Conservation (phyloP, 805 yeast genomes). For the Zygoascus biomembranicola region DNA sequence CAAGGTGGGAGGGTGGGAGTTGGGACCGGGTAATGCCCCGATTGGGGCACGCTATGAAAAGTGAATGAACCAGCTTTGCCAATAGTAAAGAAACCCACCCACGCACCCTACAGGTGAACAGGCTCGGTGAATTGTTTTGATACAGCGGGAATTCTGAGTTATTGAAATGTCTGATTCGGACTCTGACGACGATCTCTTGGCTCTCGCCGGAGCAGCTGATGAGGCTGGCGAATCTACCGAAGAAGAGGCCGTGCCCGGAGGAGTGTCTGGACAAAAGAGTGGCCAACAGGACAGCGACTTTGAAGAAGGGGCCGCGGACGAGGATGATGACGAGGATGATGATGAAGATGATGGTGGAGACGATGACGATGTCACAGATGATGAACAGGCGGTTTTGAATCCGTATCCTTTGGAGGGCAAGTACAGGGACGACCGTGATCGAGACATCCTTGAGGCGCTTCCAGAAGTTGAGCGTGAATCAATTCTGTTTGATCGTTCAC, state of each 20-base stretch:
- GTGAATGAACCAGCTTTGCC: no score
- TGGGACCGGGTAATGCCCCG: not conserved
- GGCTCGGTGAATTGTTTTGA: no score
- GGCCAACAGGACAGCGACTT: not conserved
- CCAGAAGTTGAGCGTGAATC: slow-evolving; percentile 92
- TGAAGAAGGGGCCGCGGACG: slow-evolving; percentile 22
- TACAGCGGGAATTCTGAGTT: no score
- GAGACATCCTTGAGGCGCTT: slow-evolving; percentile 52
- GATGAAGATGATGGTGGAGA: slow-evolving; percentile 30
- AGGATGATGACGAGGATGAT: slow-evolving; percentile 26
- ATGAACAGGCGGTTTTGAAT: slow-evolving; percentile 32
- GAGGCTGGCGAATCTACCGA: slow-evolving; percentile 9
- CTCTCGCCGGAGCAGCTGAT: slow-evolving; percentile 73
- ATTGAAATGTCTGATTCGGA: slow-evolving; percentile 55
- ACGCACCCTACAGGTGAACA: no score
- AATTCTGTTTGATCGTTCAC: slow-evolving; percentile 83
- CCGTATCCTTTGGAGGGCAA: slow-evolving; percentile 95
- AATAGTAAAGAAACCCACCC: no score
- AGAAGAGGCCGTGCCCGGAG: slow-evolving; percentile 10
- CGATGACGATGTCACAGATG: slow-evolving; percentile 30
- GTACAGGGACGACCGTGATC: slow-evolving; percentile 75
- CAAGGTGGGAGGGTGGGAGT: not conserved
- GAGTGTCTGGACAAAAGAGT: not conserved
- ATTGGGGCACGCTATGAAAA: no score
- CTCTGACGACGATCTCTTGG: slow-evolving; percentile 84